phyloP scores from a whole-genome alignment of 441 rosid species.

The Lepidium campestre region DNA sequence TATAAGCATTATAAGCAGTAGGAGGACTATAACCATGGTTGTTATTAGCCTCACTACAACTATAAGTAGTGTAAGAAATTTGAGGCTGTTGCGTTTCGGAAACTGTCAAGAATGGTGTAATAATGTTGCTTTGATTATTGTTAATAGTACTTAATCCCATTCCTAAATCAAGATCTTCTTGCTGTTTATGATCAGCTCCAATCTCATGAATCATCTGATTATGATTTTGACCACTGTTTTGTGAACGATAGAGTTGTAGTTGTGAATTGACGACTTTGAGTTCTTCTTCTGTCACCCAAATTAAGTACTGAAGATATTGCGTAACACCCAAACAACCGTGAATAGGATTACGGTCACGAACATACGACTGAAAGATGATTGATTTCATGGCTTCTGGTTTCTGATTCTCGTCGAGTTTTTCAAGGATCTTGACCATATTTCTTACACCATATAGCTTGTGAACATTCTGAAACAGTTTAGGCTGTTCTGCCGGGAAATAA shows the following conservation, averaged over 20 bases:
- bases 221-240: conserved; percentile 13
- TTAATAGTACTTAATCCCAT: conserved; percentile 52
- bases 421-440: conserved; percentile 57
- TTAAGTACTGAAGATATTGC: conserved; percentile 38
- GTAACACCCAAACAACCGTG: conserved; percentile 70
- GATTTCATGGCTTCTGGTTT: conserved; percentile 72
- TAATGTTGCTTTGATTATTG: background rate
- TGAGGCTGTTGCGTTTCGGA: conserved; percentile 27
- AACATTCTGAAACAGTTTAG: conserved; percentile 64
- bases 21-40: conserved; percentile 28
- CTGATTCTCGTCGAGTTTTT: conserved; percentile 40
- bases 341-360: conserved; percentile 72
- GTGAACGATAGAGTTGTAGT: conserved; percentile 50
- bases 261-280: conserved; percentile 45
- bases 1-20: too few relatives aligned
- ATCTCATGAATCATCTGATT: conserved; percentile 30
- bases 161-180: conserved; percentile 55
- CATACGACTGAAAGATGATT: conserved; percentile 60
- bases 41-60: conserved; percentile 23
- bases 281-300: conserved; percentile 53
- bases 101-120: conserved; percentile 24
- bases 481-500: conserved; percentile 73
- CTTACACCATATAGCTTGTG: conserved; percentile 78
- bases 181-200: background rate
- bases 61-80: conserved; percentile 33